Base-by-base conservation (phyloP, 2,329 filamentous ascomycete species). In the Colletotrichum sp. region DNA sequence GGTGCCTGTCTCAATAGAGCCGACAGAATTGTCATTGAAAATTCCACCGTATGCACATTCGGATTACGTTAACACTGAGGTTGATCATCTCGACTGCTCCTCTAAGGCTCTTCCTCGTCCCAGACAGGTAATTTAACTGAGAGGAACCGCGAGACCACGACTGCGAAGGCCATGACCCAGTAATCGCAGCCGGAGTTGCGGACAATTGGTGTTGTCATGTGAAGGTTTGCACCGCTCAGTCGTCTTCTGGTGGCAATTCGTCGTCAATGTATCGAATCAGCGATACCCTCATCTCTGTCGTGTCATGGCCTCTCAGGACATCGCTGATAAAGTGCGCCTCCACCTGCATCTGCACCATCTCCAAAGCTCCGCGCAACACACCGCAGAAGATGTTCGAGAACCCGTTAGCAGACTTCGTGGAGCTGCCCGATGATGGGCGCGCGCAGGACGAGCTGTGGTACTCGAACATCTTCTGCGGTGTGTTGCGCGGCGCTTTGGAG, bases 331-430 rank as follows among this genome's bases (percentile, higher is more conserved):
- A 99, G 83, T 98, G 96, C 62, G 95, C 95, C 83, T 99, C 96
- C 6, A 98, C 96, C 85, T 98, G 97, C 95, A 98, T 98, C 90
- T 98, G 96, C 82, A 98, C 96, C 97, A 99, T 99, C 85, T 99
- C 97, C 75, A 99, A 85, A 2, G 96, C 94, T 16, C 97, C 97
- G 79, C 97, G 90, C 76, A 99, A 87, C 58, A 99, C 95, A 58
- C 97, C 97, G 80, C 97, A 98, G 58, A 98, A 90, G 73, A 99
- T 97, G 85, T 98, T 22, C 79, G 97, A 99, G 85, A 99, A 98
- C 82, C 97, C 97, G 1, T 88, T 99, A 75, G 96, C 96, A 67
- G 97, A 99, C 86, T 99, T 98, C 86, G 97, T 99, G 65, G 97
- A 99, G 85, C 88, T 99, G 58, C 97, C 97, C 1, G 97, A 99